Base-by-base conservation (phyloP, 2,329 filamentous ascomycete genomes). In the Cadophora malorum region DNA sequence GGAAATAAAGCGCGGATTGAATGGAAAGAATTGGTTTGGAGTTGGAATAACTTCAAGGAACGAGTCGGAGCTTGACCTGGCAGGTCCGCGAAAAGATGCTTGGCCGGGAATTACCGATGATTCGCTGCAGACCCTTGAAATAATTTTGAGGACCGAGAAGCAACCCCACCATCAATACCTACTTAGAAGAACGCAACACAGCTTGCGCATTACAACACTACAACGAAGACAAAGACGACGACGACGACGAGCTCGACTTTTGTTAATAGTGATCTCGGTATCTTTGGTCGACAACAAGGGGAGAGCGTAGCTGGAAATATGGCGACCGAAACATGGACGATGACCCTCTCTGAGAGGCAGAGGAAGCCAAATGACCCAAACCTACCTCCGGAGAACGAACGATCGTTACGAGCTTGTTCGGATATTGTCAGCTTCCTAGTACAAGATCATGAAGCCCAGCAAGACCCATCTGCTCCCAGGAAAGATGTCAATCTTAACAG, bases 391-490 rank as follows among this genome's bases (percentile, higher is more conserved):
- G 96, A 99, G 81, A 97, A 94, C 80, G 96, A 99, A 82, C 90
- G 96, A 63, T 97, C 92, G 79, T 88, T 98, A 80, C 89, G 94
- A 79, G 96, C 94, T 75, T 99, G 96, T 80, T 94, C 95, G 70
- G 96, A 99, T 75, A 94, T 99, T 76, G 95, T 94, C 63, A 96
- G 93, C 78, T 91, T 91, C 64, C 86, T 99, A 59, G 97, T 99
- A 75, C 93, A 97, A 77, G 95, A 98, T 77, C 93, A 97, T 78
- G 94, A 98, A 80, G 86, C 91, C 33, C 86, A 90, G 73, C 90
- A 90, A 74, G 90, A 96, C 78, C 85, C 87, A 62, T 89, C 88
- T 58, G 90, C 88, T 70, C 86, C 91, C 0, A 89, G 89, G 77
- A 93, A 90, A 79, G 94, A 99, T 79, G 87, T 98, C 80, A 99